These are phyloP conservation scores for Talaromyces verruculosus DNA, from an alignment of 2,329 filamentous ascomycete species.

Conservation along the genomic window DNA sequence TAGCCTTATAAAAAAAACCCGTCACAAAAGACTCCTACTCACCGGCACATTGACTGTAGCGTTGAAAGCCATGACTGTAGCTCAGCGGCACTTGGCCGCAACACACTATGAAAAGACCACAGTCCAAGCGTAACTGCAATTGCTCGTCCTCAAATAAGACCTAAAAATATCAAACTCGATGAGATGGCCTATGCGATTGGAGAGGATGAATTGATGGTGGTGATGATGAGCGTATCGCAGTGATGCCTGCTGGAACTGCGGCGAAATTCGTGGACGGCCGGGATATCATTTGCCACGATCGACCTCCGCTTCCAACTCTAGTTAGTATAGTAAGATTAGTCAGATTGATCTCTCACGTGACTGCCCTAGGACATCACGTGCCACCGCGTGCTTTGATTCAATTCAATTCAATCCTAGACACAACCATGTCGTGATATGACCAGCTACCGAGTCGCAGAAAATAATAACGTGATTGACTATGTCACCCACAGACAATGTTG, in stretches of 20 bases:
- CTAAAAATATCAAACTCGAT: conserved; percentile 24
- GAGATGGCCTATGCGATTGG: conserved; percentile 21
- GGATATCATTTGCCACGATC: conserved; percentile 29
- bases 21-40: conserved; percentile 25
- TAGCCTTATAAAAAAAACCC: neutral
- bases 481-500: conserved; percentile 28
- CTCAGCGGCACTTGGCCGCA: conserved; percentile 42
- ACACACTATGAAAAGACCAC: conserved; percentile 2
- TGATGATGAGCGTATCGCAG: conserved; percentile 22
- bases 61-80: conserved; percentile 53
- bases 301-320: conserved; percentile 26
- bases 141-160: conserved; percentile 18
- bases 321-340: neutral
- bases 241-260: conserved; percentile 24
- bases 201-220: conserved; percentile 23
- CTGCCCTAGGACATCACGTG: neutral
- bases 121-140: neutral
- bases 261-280: conserved; percentile 31
- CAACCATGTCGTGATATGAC: neutral
- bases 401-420: neutral
- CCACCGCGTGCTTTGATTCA: neutral
- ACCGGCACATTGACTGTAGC: conserved; percentile 51
- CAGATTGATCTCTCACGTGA: conserved; percentile 7
- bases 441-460: neutral
- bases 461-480: conserved; percentile 10